Conservation (phyloP, 352 stramenopile genomes). For the Globisporangium mamillatum region DNA sequence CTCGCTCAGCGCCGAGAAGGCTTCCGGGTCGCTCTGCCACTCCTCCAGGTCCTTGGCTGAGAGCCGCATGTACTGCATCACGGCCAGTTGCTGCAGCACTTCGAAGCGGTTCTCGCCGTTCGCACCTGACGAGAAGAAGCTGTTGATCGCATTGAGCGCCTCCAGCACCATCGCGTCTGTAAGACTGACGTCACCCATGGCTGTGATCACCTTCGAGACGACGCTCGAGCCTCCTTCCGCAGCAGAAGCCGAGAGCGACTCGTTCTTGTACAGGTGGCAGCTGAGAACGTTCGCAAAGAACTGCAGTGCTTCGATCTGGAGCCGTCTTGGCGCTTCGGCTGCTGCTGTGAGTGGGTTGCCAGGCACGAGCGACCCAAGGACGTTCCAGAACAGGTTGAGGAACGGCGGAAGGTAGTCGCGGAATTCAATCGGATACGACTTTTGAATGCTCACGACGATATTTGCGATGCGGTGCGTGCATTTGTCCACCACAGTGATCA, state of each 20-base stretch:
- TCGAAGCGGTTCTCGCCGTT: slow-evolving; percentile 39
- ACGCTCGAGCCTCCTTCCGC: slow-evolving; percentile 38
- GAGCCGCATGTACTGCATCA: slow-evolving; percentile 79
- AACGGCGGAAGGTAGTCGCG: slow-evolving; percentile 71
- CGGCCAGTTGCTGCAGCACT: slow-evolving; percentile 57
- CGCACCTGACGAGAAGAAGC: slow-evolving; percentile 41
- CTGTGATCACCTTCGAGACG: slow-evolving; percentile 80
- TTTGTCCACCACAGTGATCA: slow-evolving; percentile 45
- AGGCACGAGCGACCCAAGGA: slow-evolving; percentile 31
- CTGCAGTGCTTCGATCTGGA: slow-evolving; percentile 75
- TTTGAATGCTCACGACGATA: slow-evolving; percentile 70
- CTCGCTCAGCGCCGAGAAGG: slow-evolving; percentile 61
- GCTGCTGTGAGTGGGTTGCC: slow-evolving; percentile 8
- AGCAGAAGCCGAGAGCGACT: slow-evolving; percentile 44
- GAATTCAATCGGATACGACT: slow-evolving; percentile 84
- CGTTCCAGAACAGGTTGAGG: slow-evolving; percentile 63
- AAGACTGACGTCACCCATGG: slow-evolving; percentile 65
- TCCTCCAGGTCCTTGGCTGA: slow-evolving; percentile 55
- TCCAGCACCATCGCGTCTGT: slow-evolving; percentile 79
- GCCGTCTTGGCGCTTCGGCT: slow-evolving; percentile 20
- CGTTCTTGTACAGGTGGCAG: slow-evolving; percentile 77
- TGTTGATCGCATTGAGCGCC: slow-evolving; percentile 45
- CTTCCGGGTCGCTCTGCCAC: slow-evolving; percentile 69
- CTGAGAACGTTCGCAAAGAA: slow-evolving; percentile 83
- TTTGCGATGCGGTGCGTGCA: slow-evolving; percentile 58